Conservation (phyloP, 2,329 filamentous ascomycete species). For the Penicillium sp. region DNA sequence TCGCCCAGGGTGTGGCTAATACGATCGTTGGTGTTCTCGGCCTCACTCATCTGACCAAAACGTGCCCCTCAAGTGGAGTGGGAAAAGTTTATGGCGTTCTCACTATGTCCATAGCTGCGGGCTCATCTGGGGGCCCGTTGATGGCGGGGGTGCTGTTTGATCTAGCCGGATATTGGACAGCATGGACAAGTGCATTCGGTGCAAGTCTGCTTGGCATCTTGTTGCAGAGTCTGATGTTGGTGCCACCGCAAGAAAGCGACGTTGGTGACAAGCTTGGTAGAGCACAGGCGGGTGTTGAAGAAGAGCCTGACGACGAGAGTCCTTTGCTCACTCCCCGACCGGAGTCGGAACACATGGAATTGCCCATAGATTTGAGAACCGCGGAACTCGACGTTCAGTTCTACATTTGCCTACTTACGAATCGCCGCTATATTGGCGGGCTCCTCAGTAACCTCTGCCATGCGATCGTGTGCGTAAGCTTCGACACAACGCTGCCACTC, state of each 20-base stretch:
- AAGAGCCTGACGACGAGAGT: background rate
- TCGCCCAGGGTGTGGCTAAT: background rate
- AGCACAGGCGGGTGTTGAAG: background rate
- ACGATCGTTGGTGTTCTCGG: background rate
- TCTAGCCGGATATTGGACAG: conserved; percentile 31
- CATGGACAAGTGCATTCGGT: conserved; percentile 32
- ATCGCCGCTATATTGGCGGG: conserved; percentile 46
- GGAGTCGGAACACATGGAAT: background rate
- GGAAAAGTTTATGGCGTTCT: conserved; percentile 20
- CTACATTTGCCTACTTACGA: background rate
- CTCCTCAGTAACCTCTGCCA: conserved; percentile 44
- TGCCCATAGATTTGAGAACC: background rate
- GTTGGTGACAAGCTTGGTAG: background rate
- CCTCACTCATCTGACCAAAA: background rate
- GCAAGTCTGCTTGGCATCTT: conserved; percentile 32
- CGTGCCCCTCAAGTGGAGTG: background rate
- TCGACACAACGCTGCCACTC: conserved; percentile 59
- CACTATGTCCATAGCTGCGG: conserved; percentile 27
- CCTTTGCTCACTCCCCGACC: background rate
- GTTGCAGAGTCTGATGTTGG: conserved; percentile 32
- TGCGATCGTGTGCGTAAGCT: conserved; percentile 55
- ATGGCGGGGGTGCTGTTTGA: conserved; percentile 32
- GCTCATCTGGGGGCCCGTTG: conserved; percentile 32
- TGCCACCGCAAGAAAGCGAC: conserved; percentile 1
- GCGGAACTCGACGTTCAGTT: background rate